Base-by-base conservation (phyloP, 129 eudicot genomes). In the Mikania micrantha region DNA sequence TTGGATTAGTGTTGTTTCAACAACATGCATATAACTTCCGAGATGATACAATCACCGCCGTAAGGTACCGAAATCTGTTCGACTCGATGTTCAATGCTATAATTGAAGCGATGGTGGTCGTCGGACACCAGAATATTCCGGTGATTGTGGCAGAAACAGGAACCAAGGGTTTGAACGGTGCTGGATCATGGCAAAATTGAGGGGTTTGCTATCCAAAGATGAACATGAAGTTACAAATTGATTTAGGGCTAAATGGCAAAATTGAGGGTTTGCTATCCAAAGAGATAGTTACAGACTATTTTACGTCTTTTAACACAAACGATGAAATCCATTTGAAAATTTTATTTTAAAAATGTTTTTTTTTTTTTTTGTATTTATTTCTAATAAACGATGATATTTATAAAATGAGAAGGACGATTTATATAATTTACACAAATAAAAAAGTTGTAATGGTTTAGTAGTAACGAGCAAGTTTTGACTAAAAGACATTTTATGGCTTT, bases 21-120 rank as follows among this genome's bases (percentile, higher is more conserved):
- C 83, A 92, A 12, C 74, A 71, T 39, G 74, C 82, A 2, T 92
- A 78, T 69, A 86, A 82, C 48, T 92, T 75, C 71, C 67, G 96
- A n/a, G 96, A 88, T 5, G 98, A 92, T 39, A 16, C 68, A 5
- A 16, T 77, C 31, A 92, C 96, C 27, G 96, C 96, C 22, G 91
- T 86, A 4, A 78, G 95, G 22, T 92, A 92, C 82, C 81, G 95
- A 7, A 92, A 92, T 65, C 40, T 92, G 60, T 92, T 81, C 71
- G 98, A 92, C 64, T 67, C 78, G 77, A 92, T 92, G 98, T 83
- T 92, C 7, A 96, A 88, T 52, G 82, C 87, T 1, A 81, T 92
- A 0, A 24, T 92, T 0, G 81, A 87, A 0, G 91, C 95, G 2
- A 83, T 92, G 85, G 85, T 87, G 0, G 84, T 82, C 7, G 71